Base-by-base conservation (phyloP, 2,329 filamentous ascomycete species). In the Didymella keratinophila region DNA sequence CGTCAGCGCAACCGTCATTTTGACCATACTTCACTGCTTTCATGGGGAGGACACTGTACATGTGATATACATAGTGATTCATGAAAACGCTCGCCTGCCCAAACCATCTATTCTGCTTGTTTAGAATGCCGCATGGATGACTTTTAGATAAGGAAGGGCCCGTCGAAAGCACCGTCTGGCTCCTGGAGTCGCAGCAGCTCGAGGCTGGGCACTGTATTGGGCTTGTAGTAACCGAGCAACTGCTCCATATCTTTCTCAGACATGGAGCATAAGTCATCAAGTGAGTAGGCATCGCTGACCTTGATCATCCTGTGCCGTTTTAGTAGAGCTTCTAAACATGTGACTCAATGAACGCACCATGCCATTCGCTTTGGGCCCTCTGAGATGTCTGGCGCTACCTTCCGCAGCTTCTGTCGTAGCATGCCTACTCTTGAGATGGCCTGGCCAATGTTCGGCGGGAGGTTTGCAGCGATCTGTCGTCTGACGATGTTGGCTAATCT, bases 301-400 rank as follows among this genome's bases (percentile, higher is more conserved):
- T 87, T 89, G 46, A 88, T 92, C 91, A 98, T 98, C 93, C 90
- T 92, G 63, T 20, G 41, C 8, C 14, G 11, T 16, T 70, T 81
- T 56, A 80, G 74, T 47, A 39, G n/a, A 3, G 14, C 12, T 44
- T 18, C 10, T 8, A 3, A 12, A 4, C 14, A 36, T 39, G 11
- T 12, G n/a, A 44, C 30, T 16, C 25, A 30, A 25, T 14, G 9
- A 21, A 50, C 63, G 36, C 73, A 92, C 91, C 93, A 98, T 65
- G 88, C 85, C 94, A 98, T 98, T 59, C 94, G 83, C 81, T 93
- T 96, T 1, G 90, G 88, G 0, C 93, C 90, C 57, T 96, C 90
- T 51, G 89, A 87, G 2, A 82, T 77, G 9, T 82, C 81, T 0
- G 94, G 92, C 3, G 91, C 93, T 28, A 93, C 78, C 72, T 88